Base-by-base conservation (phyloP, 768 basidiomycete species). In the Tylopilus intermedius region DNA sequence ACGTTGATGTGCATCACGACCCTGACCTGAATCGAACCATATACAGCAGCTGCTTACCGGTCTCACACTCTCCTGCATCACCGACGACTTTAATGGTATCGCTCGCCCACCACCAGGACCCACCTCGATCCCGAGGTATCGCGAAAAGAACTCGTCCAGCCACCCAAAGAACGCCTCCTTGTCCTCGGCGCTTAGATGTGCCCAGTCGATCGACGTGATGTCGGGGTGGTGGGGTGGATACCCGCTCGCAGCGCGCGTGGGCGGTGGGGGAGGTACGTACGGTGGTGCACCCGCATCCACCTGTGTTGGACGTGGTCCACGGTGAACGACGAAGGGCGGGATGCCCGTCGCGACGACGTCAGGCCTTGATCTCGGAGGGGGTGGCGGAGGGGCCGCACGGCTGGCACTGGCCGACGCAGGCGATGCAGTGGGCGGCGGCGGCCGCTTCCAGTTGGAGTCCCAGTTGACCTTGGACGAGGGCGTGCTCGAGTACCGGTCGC, bases 121-220 rank as follows among this genome's bases (percentile, higher is more conserved):
- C 35, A 70, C 21, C 46, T 58, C 55, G 24, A 68, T 64, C 22
- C 66, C 59, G 21, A 75, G 65, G 45, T 71, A 72, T 32, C 75
- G 74, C 14, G 79, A 76, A 61, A 91, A 91, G 69, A 84, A 90
- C 61, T 90, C 88, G 63, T 91, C 88, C 21, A 91, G 72, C 88
- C 88, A 90, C 54, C 69, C 68, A 67, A 90, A 91, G 62, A 91
- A 86, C 24, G 73, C 79, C 29, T 79, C 71, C 63, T 88, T 90
- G 61, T 91, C 87, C 63, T 83, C 76, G 21, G 65, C 61, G 2
- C 81, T 79, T 44, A 91, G 73, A 64, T 86, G 82, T 5, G 75
- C 66, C 88, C 88, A 91, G 63, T 88, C 82, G 29, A 90, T 79
- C 38, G 29, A 49, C 30, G 10, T 10, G 50, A 32, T n/a, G 53